Evolutionary conservation across 768 basidiomycete genomes (phyloP), one percentile per base, ranked within the genome.

Genomic region (Termitomyces sp.): DNA sequence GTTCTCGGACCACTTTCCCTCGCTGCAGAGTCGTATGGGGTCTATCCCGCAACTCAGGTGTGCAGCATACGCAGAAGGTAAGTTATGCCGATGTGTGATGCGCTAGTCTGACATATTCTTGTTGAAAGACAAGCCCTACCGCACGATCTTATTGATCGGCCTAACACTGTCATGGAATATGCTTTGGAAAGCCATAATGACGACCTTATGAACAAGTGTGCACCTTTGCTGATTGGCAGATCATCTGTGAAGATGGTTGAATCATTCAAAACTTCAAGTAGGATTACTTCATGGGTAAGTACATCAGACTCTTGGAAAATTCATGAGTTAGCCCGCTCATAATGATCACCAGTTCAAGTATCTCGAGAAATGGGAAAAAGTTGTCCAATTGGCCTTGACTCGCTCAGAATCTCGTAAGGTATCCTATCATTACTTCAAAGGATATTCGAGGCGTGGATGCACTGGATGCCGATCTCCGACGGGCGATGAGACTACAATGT

Each of bases 161-260:
- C 54, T 12, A 32, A 16, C 23, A 10, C 7, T 27, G 49, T 55
- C 49, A 59, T 55, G 54, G 6, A n/a, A 2, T 49, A 55, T 44
- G 54, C 54, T 5, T 3, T 52, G 25, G 37, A 28, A 25, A 55
- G 40, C 25, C 6, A 41, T 11, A 46, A 46, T 41, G 12, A 32
- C 28, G 47, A 59, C 2, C 40, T 55, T 14, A 59, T 59, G 21
- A 17, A 59, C 19, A 55, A 49, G 30, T 21, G 16, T 59, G 48
- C 43, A 34, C 53, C 48, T 5, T 17, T 59, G 16, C 3, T 59
- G 21, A 27, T 59, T 9, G 42, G 21, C 0, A 7, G 51, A 25
- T 16, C 41, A 23, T 21, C 43, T 30, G 41, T 25, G 17, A 34
- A 54, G 25, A 41, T 54, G 27, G 14, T 41, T 9, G n/a, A 46